Percentiles rank a stretch among this genome's conserved stretches.
phyloP scores from a whole-genome alignment of 1,284 basidiomycete genomes.

The Pseudomicrostroma phylloplanum region DNA sequence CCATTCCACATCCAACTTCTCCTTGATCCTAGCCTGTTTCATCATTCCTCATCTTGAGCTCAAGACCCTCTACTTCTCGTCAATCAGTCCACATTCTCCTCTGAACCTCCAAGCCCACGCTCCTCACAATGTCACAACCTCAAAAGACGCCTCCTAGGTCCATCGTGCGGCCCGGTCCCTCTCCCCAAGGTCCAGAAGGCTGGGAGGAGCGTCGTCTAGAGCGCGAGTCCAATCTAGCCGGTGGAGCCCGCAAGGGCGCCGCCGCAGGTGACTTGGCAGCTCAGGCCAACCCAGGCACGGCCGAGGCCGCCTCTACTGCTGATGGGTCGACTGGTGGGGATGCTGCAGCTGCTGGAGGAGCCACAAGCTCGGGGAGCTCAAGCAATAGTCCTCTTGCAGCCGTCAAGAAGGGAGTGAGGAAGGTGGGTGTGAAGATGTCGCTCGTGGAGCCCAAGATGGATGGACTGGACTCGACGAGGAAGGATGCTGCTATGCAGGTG shows the following conservation, averaged over 20 bases:
- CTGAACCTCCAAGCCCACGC: too few relatives aligned
- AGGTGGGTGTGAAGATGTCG: constrained; percentile 35
- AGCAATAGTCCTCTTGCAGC: constrained; percentile 15
- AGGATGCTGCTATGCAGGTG: constrained; percentile 3
- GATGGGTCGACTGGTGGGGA: constrained; percentile 21
- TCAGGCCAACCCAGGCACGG: too few relatives aligned
- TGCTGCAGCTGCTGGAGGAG: not conserved
- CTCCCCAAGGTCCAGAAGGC: constrained; percentile 30
- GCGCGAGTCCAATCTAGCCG: constrained; percentile 6
- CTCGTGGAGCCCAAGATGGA: constrained; percentile 25
- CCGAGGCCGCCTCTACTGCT: too few relatives aligned
- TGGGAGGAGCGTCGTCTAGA: constrained; percentile 30
- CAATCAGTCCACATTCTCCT: too few relatives aligned
- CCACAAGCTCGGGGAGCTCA: not conserved
- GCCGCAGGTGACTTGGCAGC: too few relatives aligned
- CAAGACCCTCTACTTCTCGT: too few relatives aligned
- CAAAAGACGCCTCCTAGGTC: constrained; percentile 10
- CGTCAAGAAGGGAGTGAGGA: constrained; percentile 33
- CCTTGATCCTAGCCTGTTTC: too few relatives aligned
- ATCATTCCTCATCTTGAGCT: too few relatives aligned
- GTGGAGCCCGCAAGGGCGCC: too few relatives aligned
- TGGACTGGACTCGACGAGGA: constrained; percentile 9
- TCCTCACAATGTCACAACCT: too few relatives aligned
- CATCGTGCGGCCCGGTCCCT: constrained; percentile 29
- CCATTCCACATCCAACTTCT: too few relatives aligned